Evolutionary conservation across 805 yeast genomes (phyloP).

Genomic region (Suhomyces sp.): DNA sequence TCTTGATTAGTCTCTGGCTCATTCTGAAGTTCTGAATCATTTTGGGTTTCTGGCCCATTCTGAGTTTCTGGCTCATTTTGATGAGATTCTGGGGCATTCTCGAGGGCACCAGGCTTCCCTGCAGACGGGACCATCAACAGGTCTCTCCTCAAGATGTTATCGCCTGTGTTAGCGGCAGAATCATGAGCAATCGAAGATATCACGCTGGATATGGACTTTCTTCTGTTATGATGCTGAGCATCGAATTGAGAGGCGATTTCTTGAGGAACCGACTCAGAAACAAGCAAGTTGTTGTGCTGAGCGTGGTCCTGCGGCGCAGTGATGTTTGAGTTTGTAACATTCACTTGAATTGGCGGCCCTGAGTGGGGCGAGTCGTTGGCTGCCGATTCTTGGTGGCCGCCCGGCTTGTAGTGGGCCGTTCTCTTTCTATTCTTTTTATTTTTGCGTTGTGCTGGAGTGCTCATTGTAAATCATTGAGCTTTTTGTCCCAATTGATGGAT

Average conservation of each 20-base stretch:
- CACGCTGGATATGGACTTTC: conserved; percentile 6
- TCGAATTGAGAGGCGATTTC: background rate
- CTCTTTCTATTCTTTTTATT: conserved; percentile 1
- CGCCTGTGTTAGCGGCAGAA: conserved; percentile 4
- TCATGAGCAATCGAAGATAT: conserved; percentile 5
- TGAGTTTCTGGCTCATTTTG: background rate
- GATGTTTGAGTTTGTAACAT: background rate
- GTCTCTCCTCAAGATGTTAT: conserved; percentile 3
- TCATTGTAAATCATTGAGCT: conserved; percentile 1
- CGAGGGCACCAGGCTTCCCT: background rate
- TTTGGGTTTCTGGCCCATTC: background rate
- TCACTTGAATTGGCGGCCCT: background rate
- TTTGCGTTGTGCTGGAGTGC: conserved; percentile 2
- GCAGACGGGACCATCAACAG: background rate
- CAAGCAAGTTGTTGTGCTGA: background rate
- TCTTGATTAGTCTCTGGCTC: background rate
- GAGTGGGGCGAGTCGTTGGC: background rate
- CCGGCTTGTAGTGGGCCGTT: conserved; percentile 2
- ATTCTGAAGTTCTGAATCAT: no score
- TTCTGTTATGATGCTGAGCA: background rate
- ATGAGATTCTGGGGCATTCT: background rate
- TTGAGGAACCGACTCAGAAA: background rate
- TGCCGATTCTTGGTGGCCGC: background rate
- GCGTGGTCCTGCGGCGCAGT: background rate
- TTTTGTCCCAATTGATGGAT: background rate